A percentile compares a stretch with the other conserved stretches of the same genome.
Conservation (phyloP, 1,284 basidiomycete species). For the Ganoderma sp. region DNA sequence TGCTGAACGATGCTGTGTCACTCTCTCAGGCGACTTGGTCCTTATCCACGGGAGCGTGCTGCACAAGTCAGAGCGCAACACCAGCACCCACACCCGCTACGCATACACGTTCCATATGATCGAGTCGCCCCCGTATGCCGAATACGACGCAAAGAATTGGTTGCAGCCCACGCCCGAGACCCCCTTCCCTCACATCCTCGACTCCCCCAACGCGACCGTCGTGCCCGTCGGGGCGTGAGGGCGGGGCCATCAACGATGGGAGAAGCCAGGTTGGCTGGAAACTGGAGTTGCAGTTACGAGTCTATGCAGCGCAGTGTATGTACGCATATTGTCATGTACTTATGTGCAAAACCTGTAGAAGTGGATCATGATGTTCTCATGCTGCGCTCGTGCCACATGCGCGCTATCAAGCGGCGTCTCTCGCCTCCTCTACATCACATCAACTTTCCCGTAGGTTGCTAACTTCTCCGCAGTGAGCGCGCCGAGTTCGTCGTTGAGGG, state of each 20-base stretch:
- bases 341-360: background rate
- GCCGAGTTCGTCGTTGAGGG: conserved; percentile 84
- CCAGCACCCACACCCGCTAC: conserved; percentile 73
- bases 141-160: conserved; percentile 86
- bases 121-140: conserved; percentile 66
- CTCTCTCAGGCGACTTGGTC: conserved; percentile 73
- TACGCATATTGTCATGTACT: background rate
- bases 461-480: conserved; percentile 64
- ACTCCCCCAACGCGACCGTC: conserved; percentile 40
- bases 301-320: background rate
- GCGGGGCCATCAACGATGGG: background rate
- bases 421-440: conserved; percentile 36
- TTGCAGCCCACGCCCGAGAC: conserved; percentile 82
- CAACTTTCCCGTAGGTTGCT: conserved; percentile 55
- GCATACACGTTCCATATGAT: conserved; percentile 97
- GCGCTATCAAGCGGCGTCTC: background rate
- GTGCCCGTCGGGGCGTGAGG: conserved; percentile 30
- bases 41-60: conserved; percentile 90
- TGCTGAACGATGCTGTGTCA: background rate
- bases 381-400: background rate
- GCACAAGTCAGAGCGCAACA: conserved; percentile 88
- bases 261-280: conserved; percentile 1
- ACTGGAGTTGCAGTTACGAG: background rate
- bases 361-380: background rate
- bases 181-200: conserved; percentile 81